Percentiles rank a stretch among this genome's conserved stretches.
Evolutionary conservation across 1,284 basidiomycete genomes (phyloP).

Genomic region (Lignosus rhinocerotis): DNA sequence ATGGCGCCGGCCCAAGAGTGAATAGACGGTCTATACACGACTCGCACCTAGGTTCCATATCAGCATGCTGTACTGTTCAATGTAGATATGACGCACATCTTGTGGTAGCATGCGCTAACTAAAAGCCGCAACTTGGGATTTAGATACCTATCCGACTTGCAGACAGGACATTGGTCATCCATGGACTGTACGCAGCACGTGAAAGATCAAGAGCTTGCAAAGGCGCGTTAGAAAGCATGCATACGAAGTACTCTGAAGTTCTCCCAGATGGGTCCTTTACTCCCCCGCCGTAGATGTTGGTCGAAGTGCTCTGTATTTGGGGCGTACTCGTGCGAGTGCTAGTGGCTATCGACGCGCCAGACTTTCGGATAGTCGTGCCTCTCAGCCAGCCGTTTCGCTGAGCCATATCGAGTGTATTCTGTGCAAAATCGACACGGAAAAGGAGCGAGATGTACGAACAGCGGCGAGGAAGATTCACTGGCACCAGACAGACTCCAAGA

Average conservation of each 20-base stretch:
- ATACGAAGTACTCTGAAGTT: conserved; percentile 74
- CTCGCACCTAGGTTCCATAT: conserved; percentile 75
- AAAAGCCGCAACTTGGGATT: conserved; percentile 93
- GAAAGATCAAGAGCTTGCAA: background rate
- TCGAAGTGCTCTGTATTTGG: conserved; percentile 68
- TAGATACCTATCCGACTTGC: conserved; percentile 95
- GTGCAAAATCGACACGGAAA: background rate
- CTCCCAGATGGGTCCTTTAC: conserved; percentile 82
- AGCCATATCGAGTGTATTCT: conserved; percentile 6
- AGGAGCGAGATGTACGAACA: background rate
- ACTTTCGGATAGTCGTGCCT: conserved; percentile 73
- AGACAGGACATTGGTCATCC: conserved; percentile 96
- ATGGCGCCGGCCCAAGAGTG: conserved; percentile 94
- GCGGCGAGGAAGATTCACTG: background rate
- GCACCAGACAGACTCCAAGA: no score
- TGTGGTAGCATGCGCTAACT: conserved; percentile 97
- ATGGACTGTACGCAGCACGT: conserved; percentile 60
- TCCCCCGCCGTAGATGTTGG: conserved; percentile 73
- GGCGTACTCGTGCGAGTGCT: conserved; percentile 63
- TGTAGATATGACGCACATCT: conserved; percentile 66
- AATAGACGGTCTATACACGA: conserved; percentile 97
- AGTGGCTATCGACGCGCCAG: conserved; percentile 45
- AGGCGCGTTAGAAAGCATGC: conserved; percentile 30
- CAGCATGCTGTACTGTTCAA: background rate
- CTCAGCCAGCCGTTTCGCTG: conserved; percentile 52